Evolutionary conservation across 2,329 filamentous ascomycete species (phyloP).

Genomic region (Davidsoniella virescens): DNA sequence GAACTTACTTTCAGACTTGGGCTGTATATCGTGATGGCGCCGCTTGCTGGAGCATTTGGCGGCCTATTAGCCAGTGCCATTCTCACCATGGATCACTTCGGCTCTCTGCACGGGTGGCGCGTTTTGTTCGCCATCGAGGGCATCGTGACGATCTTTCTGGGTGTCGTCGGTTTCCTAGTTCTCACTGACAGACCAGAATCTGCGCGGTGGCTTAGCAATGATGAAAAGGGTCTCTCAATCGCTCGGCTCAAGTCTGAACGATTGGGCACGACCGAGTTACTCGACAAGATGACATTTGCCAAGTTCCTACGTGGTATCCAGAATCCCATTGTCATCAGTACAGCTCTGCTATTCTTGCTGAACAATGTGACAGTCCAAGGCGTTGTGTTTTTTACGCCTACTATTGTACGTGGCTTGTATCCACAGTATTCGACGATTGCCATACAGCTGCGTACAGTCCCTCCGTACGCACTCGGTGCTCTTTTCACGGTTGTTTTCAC

Average conservation of each 20-base stretch:
- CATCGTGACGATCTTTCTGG: constrained; percentile 37
- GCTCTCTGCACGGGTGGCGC: constrained; percentile 40
- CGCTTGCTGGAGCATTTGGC: constrained; percentile 54
- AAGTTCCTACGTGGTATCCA: constrained; percentile 44
- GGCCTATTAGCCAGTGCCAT: constrained; percentile 51
- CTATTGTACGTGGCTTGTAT: constrained; percentile 49
- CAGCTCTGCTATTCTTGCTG: constrained; percentile 42
- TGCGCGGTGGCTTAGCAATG: constrained; percentile 46
- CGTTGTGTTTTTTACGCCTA: constrained; percentile 48
- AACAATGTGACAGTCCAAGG: constrained; percentile 53
- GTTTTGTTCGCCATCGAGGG: constrained; percentile 60
- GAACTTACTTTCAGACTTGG: constrained; percentile 53
- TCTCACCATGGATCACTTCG: constrained; percentile 42
- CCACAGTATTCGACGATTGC: constrained; percentile 37
- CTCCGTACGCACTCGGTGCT: constrained; percentile 45
- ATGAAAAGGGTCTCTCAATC: constrained; percentile 50
- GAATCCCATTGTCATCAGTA: constrained; percentile 39
- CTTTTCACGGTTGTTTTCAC: constrained; percentile 43
- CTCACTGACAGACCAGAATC: constrained; percentile 54
- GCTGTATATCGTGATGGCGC: constrained; percentile 55
- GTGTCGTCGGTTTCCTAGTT: constrained; percentile 44
- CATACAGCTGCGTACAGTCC: constrained; percentile 49
- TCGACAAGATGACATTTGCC: constrained; percentile 41
- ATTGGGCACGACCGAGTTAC: constrained; percentile 39
- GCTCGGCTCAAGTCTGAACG: constrained; percentile 52